Evolutionary conservation across 768 basidiomycete genomes (phyloP).

Genomic region (Kwoniella dendrophila): DNA sequence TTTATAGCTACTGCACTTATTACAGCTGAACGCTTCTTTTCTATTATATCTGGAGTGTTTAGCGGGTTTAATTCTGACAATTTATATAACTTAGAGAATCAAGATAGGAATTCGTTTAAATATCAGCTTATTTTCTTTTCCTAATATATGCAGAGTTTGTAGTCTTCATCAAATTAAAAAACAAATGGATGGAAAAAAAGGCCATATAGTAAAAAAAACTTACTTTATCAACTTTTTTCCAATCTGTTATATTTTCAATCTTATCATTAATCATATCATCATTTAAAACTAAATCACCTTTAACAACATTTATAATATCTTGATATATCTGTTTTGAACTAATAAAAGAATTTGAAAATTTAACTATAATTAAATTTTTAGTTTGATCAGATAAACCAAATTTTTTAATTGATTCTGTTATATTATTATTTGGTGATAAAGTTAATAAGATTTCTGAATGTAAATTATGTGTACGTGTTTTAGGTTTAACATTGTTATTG

Average conservation of each 20-base stretch:
- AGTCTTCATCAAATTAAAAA: too few relatives aligned
- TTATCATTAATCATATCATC: slow-evolving; percentile 59
- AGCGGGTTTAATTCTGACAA: slow-evolving; percentile 62
- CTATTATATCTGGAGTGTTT: slow-evolving; percentile 54
- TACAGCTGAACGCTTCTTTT: slow-evolving; percentile 67
- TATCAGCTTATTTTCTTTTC: too few relatives aligned
- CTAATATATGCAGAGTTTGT: too few relatives aligned
- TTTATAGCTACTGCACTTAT: slow-evolving; percentile 82
- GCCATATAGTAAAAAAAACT: slow-evolving; percentile 26
- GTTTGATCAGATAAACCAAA: slow-evolving; percentile 77
- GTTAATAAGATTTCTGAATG: slow-evolving; percentile 90
- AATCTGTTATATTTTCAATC: slow-evolving; percentile 65
- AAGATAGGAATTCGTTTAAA: too few relatives aligned
- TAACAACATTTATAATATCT: slow-evolving; percentile 65
- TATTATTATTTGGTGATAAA: slow-evolving; percentile 86
- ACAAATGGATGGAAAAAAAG: neutral
- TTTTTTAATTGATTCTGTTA: slow-evolving; percentile 80
- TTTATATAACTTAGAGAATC: slow-evolving; percentile 66
- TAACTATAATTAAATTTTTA: slow-evolving; percentile 70
- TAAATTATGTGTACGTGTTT: slow-evolving; percentile 77
- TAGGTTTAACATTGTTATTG: slow-evolving; percentile 54
- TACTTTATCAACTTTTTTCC: slow-evolving; percentile 75
- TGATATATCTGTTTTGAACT: slow-evolving; percentile 55
- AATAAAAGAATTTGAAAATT: slow-evolving; percentile 61
- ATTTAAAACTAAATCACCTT: slow-evolving; percentile 64